Conservation (phyloP, 2,329 filamentous ascomycete genomes). For the Truncatella angustata region DNA sequence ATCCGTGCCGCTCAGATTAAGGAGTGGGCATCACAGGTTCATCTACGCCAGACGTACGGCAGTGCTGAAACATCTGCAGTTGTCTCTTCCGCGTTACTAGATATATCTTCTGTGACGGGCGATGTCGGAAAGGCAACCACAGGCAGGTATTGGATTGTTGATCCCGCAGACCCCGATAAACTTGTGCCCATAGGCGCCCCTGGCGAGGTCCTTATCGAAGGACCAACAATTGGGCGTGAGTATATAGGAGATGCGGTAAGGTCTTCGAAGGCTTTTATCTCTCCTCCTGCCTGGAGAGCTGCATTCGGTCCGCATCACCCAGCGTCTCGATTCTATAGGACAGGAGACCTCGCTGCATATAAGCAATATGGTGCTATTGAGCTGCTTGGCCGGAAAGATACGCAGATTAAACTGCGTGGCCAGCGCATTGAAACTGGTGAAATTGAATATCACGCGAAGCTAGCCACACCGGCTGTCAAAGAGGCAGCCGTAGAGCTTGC, state of each 20-base stretch:
- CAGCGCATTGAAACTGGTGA: constrained; percentile 2
- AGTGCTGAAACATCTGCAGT: not conserved
- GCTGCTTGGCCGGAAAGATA: not conserved
- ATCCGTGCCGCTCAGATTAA: not conserved
- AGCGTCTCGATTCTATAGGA: not conserved
- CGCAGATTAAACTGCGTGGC: constrained; percentile 2
- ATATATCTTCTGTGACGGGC: no score
- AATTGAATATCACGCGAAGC: no score
- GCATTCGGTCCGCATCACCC: not conserved
- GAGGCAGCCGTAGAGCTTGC: no score
- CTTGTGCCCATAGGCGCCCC: not conserved
- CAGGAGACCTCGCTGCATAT: not conserved
- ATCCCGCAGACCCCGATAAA: not conserved
- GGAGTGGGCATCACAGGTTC: not conserved
- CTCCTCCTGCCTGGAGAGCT: not conserved
- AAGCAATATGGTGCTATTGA: not conserved
- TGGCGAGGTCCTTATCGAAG: not conserved
- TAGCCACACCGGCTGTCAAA: no score
- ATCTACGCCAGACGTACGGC: not conserved
- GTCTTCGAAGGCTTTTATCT: not conserved
- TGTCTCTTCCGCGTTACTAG: not conserved
- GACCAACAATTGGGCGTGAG: not conserved
- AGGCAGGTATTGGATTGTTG: not conserved
- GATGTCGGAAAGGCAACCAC: not conserved
- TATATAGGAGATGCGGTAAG: not conserved